phyloP scores from a whole-genome alignment of 2,329 filamentous ascomycete species.

The Phialophora expanda region DNA sequence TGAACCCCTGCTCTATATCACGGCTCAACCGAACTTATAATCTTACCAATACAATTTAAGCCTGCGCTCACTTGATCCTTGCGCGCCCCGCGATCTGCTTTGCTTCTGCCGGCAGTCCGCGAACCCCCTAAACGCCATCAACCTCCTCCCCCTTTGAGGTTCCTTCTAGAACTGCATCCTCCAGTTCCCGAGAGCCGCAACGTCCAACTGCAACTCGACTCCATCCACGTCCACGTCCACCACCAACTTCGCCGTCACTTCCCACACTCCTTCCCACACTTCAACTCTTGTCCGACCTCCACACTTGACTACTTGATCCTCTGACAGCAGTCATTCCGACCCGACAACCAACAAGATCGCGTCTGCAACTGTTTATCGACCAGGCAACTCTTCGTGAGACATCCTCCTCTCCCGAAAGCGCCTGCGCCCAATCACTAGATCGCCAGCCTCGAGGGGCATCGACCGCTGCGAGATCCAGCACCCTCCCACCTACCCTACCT shows the following conservation, averaged over 20 bases:
- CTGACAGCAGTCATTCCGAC: constrained; percentile 33
- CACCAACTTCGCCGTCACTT: constrained; percentile 15
- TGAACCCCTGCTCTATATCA: constrained; percentile 18
- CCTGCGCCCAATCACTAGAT: constrained; percentile 25
- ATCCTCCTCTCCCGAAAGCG: constrained; percentile 25
- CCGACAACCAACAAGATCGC: constrained; percentile 26
- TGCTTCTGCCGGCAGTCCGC: constrained; percentile 21
- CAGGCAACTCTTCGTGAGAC: constrained; percentile 32
- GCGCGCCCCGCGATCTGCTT: constrained; percentile 20
- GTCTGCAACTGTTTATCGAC: constrained; percentile 26
- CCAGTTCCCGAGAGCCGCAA: constrained; percentile 25
- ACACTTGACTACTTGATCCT: constrained; percentile 14
- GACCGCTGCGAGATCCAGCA: constrained; percentile 8
- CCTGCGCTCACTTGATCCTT: constrained; percentile 5
- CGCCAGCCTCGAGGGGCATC: constrained; percentile 15
- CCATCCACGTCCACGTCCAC: constrained; percentile 4
- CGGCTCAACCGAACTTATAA: constrained; percentile 10
- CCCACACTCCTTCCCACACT: constrained; percentile 18
- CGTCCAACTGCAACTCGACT: constrained; percentile 7
- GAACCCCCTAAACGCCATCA: constrained; percentile 10
- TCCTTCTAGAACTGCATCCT: constrained; percentile 18
- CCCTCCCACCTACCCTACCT: constrained; percentile 13
- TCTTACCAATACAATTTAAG: constrained; percentile 20
- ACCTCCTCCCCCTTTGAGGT: constrained; percentile 27
- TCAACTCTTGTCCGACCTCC: constrained; percentile 25